Evolutionary conservation across 805 yeast species (phyloP).

Genomic region (Phaffomyces opuntiae): DNA sequence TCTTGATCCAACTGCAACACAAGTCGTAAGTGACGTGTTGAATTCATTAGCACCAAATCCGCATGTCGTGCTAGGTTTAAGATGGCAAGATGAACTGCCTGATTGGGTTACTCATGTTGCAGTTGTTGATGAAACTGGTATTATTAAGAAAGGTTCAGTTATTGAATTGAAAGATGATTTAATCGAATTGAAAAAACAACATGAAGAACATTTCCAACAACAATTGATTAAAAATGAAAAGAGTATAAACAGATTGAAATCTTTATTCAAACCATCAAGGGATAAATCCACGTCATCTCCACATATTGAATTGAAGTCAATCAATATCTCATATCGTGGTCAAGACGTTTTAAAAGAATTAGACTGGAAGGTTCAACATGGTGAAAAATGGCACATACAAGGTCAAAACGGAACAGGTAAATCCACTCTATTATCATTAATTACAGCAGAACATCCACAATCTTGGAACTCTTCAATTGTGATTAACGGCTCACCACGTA

Average conservation of each 20-base stretch:
- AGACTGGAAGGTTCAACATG: constrained; percentile 57
- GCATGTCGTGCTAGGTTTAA: constrained; percentile 63
- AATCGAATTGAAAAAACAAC: constrained; percentile 14
- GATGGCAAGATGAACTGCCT: constrained; percentile 73
- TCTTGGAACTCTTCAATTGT: constrained; percentile 74
- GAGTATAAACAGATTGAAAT: constrained; percentile 14
- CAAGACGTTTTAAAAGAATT: constrained; percentile 52
- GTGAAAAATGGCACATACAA: constrained; percentile 81
- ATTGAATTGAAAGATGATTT: constrained; percentile 21
- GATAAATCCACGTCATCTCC: constrained; percentile 9
- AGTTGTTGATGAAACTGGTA: constrained; percentile 49
- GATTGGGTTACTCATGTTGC: constrained; percentile 73
- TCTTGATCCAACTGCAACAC: constrained; percentile 68
- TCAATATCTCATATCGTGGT: constrained; percentile 62
- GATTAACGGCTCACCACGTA: constrained; percentile 59
- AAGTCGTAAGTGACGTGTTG: constrained; percentile 51
- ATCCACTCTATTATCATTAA: constrained; percentile 74
- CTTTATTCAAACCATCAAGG: constrained; percentile 11
- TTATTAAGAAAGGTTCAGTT: constrained; percentile 42
- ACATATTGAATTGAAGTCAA: constrained; percentile 47
- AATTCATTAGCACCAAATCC: constrained; percentile 37
- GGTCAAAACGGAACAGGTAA: constrained; percentile 94
- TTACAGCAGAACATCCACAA: constrained; percentile 95
- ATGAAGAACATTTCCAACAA: constrained; percentile 11
- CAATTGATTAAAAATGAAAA: constrained; percentile 10